Conservation (phyloP, 148 eudicot species). For the Heliosperma pusillum region DNA sequence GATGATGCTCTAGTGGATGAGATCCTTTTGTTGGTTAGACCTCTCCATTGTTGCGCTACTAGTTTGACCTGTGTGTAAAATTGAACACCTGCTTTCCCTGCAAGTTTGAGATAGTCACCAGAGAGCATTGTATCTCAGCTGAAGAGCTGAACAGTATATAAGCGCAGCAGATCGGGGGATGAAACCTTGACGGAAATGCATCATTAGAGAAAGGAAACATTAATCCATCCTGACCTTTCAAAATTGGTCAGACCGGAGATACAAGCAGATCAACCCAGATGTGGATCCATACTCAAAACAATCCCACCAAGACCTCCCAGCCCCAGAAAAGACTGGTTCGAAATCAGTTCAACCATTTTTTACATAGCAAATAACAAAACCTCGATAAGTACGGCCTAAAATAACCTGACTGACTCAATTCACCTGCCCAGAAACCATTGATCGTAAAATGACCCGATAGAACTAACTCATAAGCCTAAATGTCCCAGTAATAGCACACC, state of each 20-base stretch:
- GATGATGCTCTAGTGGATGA: slow-evolving; percentile 29
- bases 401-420: background rate
- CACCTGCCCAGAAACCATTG: background rate
- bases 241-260: too few relatives aligned
- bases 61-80: slow-evolving; percentile 40
- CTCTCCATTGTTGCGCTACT: slow-evolving; percentile 41
- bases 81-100: slow-evolving; percentile 42
- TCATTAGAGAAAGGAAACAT: background rate
- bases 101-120: slow-evolving; percentile 2
- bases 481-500: background rate
- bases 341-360: too few relatives aligned
- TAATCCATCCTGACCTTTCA: background rate
- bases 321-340: too few relatives aligned
- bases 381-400: background rate
- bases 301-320: too few relatives aligned
- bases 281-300: too few relatives aligned
- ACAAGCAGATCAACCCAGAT: too few relatives aligned
- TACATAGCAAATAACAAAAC: too few relatives aligned
- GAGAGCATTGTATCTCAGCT: background rate
- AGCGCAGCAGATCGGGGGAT: background rate
- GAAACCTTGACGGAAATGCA: background rate
- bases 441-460: background rate
- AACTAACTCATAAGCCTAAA: background rate
- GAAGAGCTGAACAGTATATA: background rate
- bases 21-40: slow-evolving; percentile 17